Evolutionary conservation across 306 rosid genomes (phyloP).

Genomic region (Astragalus glycyphyllos): DNA sequence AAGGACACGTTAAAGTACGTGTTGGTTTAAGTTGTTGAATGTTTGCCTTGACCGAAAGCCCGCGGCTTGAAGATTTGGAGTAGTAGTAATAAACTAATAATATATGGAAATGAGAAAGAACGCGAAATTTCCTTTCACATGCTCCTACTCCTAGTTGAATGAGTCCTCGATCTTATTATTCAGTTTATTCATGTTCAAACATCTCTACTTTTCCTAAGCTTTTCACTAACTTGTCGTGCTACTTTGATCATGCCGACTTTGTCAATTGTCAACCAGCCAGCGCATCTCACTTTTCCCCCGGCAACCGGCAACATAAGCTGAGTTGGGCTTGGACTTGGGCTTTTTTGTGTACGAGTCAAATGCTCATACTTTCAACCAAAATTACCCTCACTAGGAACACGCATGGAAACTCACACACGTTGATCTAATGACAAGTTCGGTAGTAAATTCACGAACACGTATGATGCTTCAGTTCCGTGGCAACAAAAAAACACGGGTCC

Average conservation of each 20-base stretch:
- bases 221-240: slow-evolving; percentile 11
- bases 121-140: slow-evolving; percentile 34
- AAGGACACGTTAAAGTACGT: background rate
- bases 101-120: background rate
- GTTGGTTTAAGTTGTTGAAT: background rate
- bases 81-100: too few species aligned
- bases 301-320: background rate
- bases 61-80: slow-evolving; percentile 31
- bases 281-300: background rate
- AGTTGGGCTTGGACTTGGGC: background rate
- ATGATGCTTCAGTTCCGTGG: too few species aligned
- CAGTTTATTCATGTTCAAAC: slow-evolving; percentile 16
- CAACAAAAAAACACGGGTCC: too few species aligned
- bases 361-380: too few species aligned
- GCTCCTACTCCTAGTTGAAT: slow-evolving; percentile 33
- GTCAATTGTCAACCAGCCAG: slow-evolving; percentile 30
- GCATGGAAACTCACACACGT: too few species aligned
- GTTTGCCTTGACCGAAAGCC: slow-evolving; percentile 24
- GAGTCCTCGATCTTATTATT: slow-evolving; percentile 24
- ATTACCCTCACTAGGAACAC: too few species aligned
- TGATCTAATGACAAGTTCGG: too few species aligned
- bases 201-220: background rate
- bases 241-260: slow-evolving; percentile 16
- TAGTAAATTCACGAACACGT: too few species aligned
- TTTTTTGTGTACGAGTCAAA: background rate